These are phyloP conservation scores for Fusarium pininemorale DNA, from an alignment of 2,329 filamentous ascomycete genomes.

Conservation along the genomic window DNA sequence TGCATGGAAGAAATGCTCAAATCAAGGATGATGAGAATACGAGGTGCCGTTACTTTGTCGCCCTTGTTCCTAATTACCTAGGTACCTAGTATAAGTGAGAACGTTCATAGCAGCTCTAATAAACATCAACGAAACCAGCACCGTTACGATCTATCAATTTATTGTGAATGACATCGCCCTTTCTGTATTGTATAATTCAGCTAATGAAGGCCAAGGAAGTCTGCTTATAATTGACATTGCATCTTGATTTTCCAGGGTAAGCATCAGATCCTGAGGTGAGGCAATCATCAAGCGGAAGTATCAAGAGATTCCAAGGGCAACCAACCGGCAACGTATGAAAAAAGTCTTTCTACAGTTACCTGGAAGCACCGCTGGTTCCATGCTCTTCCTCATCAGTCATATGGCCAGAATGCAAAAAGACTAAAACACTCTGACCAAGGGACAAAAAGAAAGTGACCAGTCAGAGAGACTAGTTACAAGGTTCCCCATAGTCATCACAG, in stretches of 20 bases:
- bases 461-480: background rate
- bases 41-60: background rate
- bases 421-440: too few species aligned
- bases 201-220: background rate
- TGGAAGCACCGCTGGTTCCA: background rate
- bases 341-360: background rate
- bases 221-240: too few species aligned
- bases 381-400: background rate
- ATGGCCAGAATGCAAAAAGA: background rate
- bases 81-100: too few species aligned
- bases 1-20: background rate
- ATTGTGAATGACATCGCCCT: accelerated
- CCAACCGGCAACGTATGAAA: too few species aligned
- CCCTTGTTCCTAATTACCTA: background rate
- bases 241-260: background rate
- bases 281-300: background rate
- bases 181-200: background rate
- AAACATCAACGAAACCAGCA: background rate
- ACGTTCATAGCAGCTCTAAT: too few species aligned
- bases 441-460: background rate
- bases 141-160: too few species aligned
- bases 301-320: too few species aligned
- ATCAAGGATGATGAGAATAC: background rate
- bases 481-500: background rate
- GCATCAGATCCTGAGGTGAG: background rate